phyloP scores from a whole-genome alignment of 164 flowering plant genomes.

The Nymphaea colorata region DNA sequence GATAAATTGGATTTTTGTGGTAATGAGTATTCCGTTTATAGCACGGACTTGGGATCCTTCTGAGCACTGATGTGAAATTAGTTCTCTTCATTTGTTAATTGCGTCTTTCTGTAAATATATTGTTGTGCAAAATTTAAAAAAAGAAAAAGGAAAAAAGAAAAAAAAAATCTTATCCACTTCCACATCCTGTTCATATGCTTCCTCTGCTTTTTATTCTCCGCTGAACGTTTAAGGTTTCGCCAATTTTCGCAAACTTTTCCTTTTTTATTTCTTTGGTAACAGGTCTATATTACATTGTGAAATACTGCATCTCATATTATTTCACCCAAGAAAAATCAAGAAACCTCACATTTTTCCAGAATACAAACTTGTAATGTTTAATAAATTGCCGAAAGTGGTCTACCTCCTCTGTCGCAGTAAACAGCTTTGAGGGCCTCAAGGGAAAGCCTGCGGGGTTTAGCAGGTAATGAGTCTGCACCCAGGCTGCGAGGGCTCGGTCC shows the following conservation, averaged over 20 bases:
- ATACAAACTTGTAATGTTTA: neutral
- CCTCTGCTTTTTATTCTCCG: too few relatives aligned
- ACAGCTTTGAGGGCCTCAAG: constrained; percentile 21
- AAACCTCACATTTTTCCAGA: too few relatives aligned
- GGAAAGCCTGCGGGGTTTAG: constrained; percentile 53
- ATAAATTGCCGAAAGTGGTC: neutral
- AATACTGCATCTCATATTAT: too few relatives aligned
- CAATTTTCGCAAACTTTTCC: too few relatives aligned
- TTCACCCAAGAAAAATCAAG: too few relatives aligned
- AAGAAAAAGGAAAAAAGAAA: too few relatives aligned
- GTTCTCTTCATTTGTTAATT: neutral
- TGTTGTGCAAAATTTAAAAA: neutral
- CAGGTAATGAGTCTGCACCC: constrained; percentile 16
- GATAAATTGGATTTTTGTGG: constrained; percentile 45
- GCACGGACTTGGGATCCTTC: constrained; percentile 60
- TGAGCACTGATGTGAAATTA: constrained; percentile 3
- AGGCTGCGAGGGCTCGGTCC: constrained; percentile 22
- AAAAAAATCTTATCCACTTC: too few relatives aligned
- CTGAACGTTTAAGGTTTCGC: too few relatives aligned
- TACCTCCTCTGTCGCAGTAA: neutral
- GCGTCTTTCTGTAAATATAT: neutral
- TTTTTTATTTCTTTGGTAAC: too few relatives aligned
- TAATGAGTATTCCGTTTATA: constrained; percentile 54
- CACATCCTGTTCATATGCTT: too few relatives aligned
- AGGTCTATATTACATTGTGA: too few relatives aligned